Conservation (phyloP, 2,329 filamentous ascomycete genomes). For the Clarireedia homoeocarpa region DNA sequence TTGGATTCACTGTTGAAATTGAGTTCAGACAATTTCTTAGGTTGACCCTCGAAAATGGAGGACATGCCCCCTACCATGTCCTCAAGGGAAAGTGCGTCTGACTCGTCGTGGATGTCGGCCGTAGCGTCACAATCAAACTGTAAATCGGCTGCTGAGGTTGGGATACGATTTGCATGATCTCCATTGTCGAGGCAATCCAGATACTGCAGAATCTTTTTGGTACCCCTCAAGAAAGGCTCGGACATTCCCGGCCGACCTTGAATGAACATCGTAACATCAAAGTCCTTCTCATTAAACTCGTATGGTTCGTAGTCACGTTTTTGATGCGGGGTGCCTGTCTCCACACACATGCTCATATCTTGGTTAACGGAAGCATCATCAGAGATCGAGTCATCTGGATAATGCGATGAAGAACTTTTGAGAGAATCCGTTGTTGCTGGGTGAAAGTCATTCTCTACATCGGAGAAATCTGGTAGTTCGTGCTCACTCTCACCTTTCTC, state of each 20-base stretch:
- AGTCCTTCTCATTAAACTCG: background rate
- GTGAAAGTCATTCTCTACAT: slow-evolving; percentile 3
- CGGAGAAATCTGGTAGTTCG: slow-evolving; percentile 7
- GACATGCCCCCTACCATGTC: too few relatives aligned
- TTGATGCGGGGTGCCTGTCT: slow-evolving; percentile 1
- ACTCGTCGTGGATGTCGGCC: background rate
- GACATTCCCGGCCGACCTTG: background rate
- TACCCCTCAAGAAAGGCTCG: background rate
- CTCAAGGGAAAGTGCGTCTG: too few relatives aligned
- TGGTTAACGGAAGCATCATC: background rate
- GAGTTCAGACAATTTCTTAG: background rate
- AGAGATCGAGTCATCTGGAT: background rate
- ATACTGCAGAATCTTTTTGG: slow-evolving; percentile 5
- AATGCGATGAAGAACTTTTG: background rate
- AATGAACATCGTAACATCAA: background rate
- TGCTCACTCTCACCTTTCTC: background rate
- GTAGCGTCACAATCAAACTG: background rate
- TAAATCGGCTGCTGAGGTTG: background rate
- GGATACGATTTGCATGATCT: background rate
- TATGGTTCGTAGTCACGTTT: background rate
- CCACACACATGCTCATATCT: slow-evolving; percentile 3
- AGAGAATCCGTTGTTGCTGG: background rate
- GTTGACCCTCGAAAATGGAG: background rate
- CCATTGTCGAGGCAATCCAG: background rate
- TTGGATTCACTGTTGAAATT: background rate